Base-by-base conservation (phyloP, 1,139 yeast species). In the Meyerozyma sp. region DNA sequence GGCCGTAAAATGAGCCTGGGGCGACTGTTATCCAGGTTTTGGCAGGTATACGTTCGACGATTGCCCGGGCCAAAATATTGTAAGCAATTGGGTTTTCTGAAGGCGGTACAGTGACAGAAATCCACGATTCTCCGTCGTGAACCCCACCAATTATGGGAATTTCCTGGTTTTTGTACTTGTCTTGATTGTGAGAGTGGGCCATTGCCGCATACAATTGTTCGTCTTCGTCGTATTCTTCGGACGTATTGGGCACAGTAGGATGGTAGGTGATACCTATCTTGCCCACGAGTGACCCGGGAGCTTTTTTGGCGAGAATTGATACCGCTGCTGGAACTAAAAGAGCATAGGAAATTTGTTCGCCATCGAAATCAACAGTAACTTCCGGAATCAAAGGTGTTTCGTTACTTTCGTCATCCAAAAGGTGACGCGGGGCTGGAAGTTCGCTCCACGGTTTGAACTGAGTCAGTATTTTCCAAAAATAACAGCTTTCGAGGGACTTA, bases 391-490 rank as follows among this genome's bases (percentile, higher is more conserved):
- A 52, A 5, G 46, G 44, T n/a, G 51, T 41, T 18, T 49, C 60
- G 27, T 57, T 66, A 21, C 62, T 68, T 34, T 73, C 75, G 36
- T 73, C 79, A 39, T 77, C 81, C 34, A 79, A 61, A 16, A 70
- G 55, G 57, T 81, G 84, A 46, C 86, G 73, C 10, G 84, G 79
- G 25, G 73, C 64, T 40, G 73, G 78, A 32, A 61, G 57, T 44
- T 77, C 83, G 13, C 68, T 64, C 72, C 80, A 70, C 25, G 82
- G 83, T 73, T 79, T 81, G 48, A 81, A 69, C 77, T 77, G 46
- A 43, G 57, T 44, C 44, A 46, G 42, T 9, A 34, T 16, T 18
- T 5, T 10, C n/a, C 26, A 9, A 20, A 16, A 16, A 7, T 8
- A 8, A 6, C 10, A 5, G n/a, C 16, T 9, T 18, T 8, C 9